These are phyloP conservation scores for Penstemon davidsonii DNA, from an alignment of 257 asterid genomes.

Conservation along the genomic window DNA sequence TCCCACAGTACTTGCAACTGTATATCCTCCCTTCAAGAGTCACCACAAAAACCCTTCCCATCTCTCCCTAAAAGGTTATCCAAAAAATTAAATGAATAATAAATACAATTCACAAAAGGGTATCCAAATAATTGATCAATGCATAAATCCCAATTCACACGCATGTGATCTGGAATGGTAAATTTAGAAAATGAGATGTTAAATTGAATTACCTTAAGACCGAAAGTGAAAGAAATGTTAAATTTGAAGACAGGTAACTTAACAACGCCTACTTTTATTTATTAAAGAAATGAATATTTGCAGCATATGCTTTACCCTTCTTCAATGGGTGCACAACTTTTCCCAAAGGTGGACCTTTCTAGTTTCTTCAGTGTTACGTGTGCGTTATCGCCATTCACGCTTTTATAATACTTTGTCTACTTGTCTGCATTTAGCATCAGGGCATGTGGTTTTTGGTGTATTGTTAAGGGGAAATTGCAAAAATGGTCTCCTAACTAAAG, in stretches of 20 bases:
- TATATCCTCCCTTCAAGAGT: slow-evolving; percentile 40
- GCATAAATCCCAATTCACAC: not conserved
- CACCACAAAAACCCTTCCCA: slow-evolving; percentile 35
- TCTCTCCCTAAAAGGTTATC: not conserved
- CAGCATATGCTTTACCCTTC: slow-evolving; percentile 26
- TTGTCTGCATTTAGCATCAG: too few species aligned
- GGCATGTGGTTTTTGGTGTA: too few species aligned
- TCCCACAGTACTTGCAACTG: slow-evolving; percentile 37
- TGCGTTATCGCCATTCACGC: slow-evolving; percentile 25
- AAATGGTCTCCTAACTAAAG: too few species aligned
- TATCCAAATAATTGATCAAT: not conserved
- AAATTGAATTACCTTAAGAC: slow-evolving; percentile 29
- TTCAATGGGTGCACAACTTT: slow-evolving; percentile 27
- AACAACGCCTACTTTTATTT: not conserved
- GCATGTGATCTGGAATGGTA: not conserved
- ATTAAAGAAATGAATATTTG: not conserved
- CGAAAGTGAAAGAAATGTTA: slow-evolving; percentile 29
- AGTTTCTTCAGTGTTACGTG: slow-evolving; percentile 19
- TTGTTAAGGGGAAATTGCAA: too few species aligned
- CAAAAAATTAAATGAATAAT: not conserved
- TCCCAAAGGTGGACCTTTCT: slow-evolving; percentile 37
- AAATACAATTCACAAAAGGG: not conserved
- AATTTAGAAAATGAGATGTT: not conserved
- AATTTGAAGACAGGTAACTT: not conserved
- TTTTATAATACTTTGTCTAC: not conserved